Percentiles rank a stretch among this genome's conserved stretches.
phyloP scores from a whole-genome alignment of 805 yeast genomes.

The Yamadazyma sp. region DNA sequence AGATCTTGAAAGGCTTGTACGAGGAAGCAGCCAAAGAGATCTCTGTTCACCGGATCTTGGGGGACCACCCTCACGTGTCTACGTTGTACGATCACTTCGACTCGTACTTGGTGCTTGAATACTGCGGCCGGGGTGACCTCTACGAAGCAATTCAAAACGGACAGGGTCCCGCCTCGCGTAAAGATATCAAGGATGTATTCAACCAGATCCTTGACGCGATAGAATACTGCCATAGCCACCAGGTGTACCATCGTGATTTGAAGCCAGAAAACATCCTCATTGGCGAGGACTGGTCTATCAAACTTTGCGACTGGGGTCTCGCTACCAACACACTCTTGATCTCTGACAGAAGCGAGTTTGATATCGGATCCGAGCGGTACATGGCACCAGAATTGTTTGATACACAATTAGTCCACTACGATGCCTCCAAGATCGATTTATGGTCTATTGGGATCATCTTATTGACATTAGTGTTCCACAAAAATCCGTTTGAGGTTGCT shows the following conservation, averaged over 20 bases:
- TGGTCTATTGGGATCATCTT: slow-evolving; percentile 90
- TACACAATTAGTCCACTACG: slow-evolving; percentile 54
- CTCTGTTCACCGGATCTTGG: slow-evolving; percentile 60
- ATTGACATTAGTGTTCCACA: slow-evolving; percentile 81
- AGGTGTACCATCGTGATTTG: slow-evolving; percentile 55
- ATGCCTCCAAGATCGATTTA: slow-evolving; percentile 78
- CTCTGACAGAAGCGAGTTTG: slow-evolving; percentile 59
- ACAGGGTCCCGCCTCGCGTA: slow-evolving; percentile 59
- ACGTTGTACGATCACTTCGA: slow-evolving; percentile 50
- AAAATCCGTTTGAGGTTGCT: slow-evolving; percentile 84
- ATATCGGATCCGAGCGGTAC: slow-evolving; percentile 85
- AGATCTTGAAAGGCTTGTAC: slow-evolving; percentile 31
- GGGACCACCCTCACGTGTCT: slow-evolving; percentile 48
- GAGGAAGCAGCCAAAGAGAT: slow-evolving; percentile 71
- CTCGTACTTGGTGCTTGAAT: slow-evolving; percentile 63
- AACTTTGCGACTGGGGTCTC: slow-evolving; percentile 59
- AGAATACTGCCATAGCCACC: slow-evolving; percentile 48
- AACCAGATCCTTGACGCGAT: slow-evolving; percentile 50
- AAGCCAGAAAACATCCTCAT: slow-evolving; percentile 59
- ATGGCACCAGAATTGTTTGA: slow-evolving; percentile 95
- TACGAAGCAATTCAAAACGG: slow-evolving; percentile 73
- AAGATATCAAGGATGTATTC: slow-evolving; percentile 56
- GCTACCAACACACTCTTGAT: slow-evolving; percentile 55
- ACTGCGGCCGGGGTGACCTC: slow-evolving; percentile 83
- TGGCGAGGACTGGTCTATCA: slow-evolving; percentile 55